Evolutionary conservation across 345 rosid species (phyloP).

Genomic region (Iberis pinnata): DNA sequence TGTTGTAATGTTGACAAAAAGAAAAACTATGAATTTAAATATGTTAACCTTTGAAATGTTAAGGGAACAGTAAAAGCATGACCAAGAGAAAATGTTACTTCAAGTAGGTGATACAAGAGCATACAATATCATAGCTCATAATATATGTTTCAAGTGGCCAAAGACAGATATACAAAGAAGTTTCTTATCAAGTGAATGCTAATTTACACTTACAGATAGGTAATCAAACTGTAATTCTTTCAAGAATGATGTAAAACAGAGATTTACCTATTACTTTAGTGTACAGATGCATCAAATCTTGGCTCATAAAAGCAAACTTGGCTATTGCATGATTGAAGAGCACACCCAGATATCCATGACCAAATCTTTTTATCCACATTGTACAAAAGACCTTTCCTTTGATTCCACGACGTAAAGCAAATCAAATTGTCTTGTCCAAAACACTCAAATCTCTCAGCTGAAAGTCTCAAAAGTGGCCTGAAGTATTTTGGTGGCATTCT

Average conservation of each 20-base stretch:
- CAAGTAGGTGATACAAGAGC: no score
- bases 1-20: no score
- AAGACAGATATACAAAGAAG: constrained; percentile 9
- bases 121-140: no score
- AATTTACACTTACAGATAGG: constrained; percentile 16
- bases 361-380: constrained; percentile 86
- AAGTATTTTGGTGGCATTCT: constrained; percentile 92
- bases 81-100: no score
- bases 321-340: constrained; percentile 92
- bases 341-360: constrained; percentile 96
- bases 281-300: constrained; percentile 72
- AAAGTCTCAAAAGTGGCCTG: constrained; percentile 73
- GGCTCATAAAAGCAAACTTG: constrained; percentile 98
- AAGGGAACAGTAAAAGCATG: no score
- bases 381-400: constrained; percentile 81
- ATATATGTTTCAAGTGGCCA: no score
- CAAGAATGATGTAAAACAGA: constrained; percentile 7
- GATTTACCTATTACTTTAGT: constrained; percentile 20
- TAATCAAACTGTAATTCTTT: constrained; percentile 3
- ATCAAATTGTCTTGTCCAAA: constrained; percentile 94
- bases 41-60: no score
- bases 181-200: constrained; percentile 14
- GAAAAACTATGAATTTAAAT: no score
- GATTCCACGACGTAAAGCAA: constrained; percentile 98
- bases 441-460: constrained; percentile 97